Evolutionary conservation across 768 basidiomycete species (phyloP).

Genomic region (Nidularia sp.): DNA sequence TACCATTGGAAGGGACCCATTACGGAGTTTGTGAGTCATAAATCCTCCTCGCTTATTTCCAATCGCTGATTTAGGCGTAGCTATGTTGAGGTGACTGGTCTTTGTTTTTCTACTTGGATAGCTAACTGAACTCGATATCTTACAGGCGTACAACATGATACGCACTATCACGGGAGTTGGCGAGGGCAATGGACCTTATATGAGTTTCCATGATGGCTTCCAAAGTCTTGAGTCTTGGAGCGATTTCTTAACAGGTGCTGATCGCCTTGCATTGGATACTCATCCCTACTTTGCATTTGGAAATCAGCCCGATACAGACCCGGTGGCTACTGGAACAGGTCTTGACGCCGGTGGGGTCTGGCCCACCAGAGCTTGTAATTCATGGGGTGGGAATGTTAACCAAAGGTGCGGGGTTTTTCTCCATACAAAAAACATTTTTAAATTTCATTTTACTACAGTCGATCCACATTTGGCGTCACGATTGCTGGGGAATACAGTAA

Average conservation of each 20-base stretch:
- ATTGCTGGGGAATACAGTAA: constrained; percentile 78
- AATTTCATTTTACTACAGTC: constrained; percentile 22
- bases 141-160: constrained; percentile 57
- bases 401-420: constrained; percentile 29
- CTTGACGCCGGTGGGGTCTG: constrained; percentile 38
- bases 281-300: constrained; percentile 48
- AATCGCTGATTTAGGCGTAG: neutral
- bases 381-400: constrained; percentile 58
- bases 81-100: constrained; percentile 14
- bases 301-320: constrained; percentile 24
- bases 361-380: constrained; percentile 47
- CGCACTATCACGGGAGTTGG: constrained; percentile 73
- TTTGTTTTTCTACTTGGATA: constrained; percentile 15
- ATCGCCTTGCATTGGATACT: constrained; percentile 35
- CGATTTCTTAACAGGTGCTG: constrained; percentile 31
- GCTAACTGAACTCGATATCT: constrained; percentile 24
- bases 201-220: constrained; percentile 48
- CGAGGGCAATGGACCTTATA: constrained; percentile 58
- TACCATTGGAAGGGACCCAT: constrained; percentile 50
- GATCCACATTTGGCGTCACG: constrained; percentile 61
- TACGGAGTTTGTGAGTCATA: constrained; percentile 63
- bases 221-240: constrained; percentile 28
- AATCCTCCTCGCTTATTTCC: constrained; percentile 18
- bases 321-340: constrained; percentile 34
- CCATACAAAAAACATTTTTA: neutral